phyloP scores from a whole-genome alignment of 495 filamentous ascomycete genomes.

The Tuber borchii region DNA sequence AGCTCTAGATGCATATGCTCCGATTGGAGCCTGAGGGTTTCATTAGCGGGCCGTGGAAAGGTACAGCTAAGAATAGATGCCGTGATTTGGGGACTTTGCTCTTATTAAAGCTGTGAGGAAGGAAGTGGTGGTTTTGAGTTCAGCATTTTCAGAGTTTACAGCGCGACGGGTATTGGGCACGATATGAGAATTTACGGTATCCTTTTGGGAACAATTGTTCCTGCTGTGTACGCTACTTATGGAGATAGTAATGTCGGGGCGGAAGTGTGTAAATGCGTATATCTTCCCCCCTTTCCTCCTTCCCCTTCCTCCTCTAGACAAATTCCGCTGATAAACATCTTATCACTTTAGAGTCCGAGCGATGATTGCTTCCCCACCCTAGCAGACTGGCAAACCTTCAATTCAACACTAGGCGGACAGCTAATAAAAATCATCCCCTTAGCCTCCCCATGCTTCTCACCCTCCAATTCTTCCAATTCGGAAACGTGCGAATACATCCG shows the following conservation, averaged over 20 bases:
- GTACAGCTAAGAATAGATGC: not conserved
- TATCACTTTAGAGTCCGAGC: not conserved
- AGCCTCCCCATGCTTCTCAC: slow-evolving; percentile 52
- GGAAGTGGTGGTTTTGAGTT: not conserved
- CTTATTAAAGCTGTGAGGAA: not conserved
- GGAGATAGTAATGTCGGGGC: not conserved
- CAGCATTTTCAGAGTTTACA: not conserved
- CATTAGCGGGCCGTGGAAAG: not conserved
- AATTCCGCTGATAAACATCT: not conserved
- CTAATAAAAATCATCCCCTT: slow-evolving; percentile 51
- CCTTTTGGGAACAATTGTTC: not conserved
- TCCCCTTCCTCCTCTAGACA: not conserved
- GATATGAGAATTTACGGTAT: not conserved
- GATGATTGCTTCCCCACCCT: slow-evolving; percentile 45
- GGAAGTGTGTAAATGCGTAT: not conserved
- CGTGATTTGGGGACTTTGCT: not conserved
- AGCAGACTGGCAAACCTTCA: slow-evolving; percentile 46
- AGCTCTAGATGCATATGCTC: not conserved
- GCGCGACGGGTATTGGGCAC: not conserved
- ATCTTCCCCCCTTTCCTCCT: not conserved
- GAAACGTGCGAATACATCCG: slow-evolving; percentile 31
- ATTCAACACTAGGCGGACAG: slow-evolving; percentile 48
- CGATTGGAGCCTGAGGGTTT: not conserved
- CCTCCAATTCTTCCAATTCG: slow-evolving; percentile 40
- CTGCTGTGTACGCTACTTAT: not conserved